Evolutionary conservation across 306 rosid species (phyloP).

Genomic region (Arachis hypogaea): DNA sequence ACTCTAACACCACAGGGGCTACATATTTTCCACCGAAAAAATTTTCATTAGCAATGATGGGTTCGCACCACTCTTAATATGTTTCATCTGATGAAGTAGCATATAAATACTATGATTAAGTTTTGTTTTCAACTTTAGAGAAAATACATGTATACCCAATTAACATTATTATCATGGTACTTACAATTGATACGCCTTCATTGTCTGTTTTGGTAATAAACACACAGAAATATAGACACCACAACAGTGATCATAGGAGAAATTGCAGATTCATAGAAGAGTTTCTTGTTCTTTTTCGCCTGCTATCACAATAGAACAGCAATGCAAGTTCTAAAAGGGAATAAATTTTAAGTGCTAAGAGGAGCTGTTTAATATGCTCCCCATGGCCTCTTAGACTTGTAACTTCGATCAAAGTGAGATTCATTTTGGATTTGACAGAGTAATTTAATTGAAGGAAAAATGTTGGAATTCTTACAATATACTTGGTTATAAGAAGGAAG

Average conservation of each 20-base stretch:
- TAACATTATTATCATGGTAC: constrained; percentile 33
- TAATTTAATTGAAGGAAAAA: background rate
- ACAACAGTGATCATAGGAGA: constrained; percentile 81
- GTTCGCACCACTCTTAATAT: constrained; percentile 62
- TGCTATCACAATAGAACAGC: constrained; percentile 32
- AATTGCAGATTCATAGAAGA: constrained; percentile 80
- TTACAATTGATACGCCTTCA: constrained; percentile 74
- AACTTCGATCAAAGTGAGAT: no score
- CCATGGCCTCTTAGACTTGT: no score
- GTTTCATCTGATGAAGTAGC: constrained; percentile 62
- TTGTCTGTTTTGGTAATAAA: constrained; percentile 71
- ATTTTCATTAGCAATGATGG: constrained; percentile 60
- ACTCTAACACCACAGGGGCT: constrained; percentile 55
- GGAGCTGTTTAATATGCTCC: no score
- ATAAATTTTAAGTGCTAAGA: background rate
- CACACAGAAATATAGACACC: constrained; percentile 66
- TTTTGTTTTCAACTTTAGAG: background rate
- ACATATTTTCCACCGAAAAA: constrained; percentile 67
- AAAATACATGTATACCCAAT: background rate
- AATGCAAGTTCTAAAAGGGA: background rate
- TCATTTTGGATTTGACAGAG: no score
- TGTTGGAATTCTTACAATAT: constrained; percentile 56
- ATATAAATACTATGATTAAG: constrained; percentile 12
- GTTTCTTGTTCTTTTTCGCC: constrained; percentile 71
- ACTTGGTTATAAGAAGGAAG: constrained; percentile 62